These are phyloP conservation scores for Glycine soja DNA, from an alignment of 306 rosid genomes.

Conservation along the genomic window DNA sequence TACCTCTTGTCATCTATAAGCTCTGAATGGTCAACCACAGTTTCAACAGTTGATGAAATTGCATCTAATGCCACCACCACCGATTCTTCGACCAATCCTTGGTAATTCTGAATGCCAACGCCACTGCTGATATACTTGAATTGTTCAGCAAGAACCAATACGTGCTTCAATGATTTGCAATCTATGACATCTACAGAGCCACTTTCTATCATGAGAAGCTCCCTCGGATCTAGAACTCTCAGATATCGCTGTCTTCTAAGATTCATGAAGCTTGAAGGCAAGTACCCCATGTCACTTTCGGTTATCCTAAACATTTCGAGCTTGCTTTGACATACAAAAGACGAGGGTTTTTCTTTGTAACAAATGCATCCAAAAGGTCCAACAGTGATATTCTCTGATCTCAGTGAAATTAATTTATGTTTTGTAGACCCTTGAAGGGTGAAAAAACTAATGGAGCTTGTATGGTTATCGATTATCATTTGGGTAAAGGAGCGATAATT, in stretches of 20 bases:
- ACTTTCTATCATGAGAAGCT: not conserved
- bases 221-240: not conserved
- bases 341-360: not conserved
- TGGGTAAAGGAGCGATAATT: not conserved
- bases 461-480: not conserved
- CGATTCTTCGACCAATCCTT: not conserved
- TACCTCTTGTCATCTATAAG: no score
- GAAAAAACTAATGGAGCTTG: not conserved
- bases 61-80: not conserved
- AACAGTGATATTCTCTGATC: no score
- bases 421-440: no score
- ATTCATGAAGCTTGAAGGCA: not conserved
- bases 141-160: not conserved
- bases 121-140: not conserved
- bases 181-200: not conserved
- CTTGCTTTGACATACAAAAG: slow-evolving; percentile 10
- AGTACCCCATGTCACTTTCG: not conserved
- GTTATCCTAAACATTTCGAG: not conserved
- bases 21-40: no score
- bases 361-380: not conserved
- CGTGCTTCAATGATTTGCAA: not conserved
- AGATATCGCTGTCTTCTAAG: not conserved
- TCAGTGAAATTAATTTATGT: no score
- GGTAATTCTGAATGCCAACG: not conserved
- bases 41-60: not conserved